phyloP scores from a whole-genome alignment of 352 stramenopile genomes.

The Phytophthora niederhauseri region DNA sequence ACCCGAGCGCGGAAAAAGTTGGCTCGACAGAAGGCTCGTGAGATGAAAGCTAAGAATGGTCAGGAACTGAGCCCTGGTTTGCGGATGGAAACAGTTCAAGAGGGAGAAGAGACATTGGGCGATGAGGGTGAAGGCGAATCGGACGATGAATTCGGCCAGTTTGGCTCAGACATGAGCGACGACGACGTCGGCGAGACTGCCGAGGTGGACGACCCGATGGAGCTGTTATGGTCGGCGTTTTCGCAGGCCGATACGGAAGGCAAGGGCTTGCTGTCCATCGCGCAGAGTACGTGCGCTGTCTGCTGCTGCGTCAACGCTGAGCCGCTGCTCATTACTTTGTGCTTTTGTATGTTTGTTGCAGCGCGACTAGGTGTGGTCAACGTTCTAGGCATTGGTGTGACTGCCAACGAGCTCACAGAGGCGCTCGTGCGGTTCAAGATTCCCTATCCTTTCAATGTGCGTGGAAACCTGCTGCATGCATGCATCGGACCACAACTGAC shows the following conservation, averaged over 20 bases:
- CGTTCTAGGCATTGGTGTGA: slow-evolving; percentile 61
- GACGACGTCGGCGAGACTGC: slow-evolving; percentile 45
- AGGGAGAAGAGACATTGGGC: slow-evolving; percentile 44
- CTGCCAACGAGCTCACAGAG: slow-evolving; percentile 40
- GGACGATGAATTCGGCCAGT: slow-evolving; percentile 55
- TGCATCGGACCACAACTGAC: not conserved
- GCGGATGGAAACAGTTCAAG: slow-evolving; percentile 74
- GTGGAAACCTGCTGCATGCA: slow-evolving; percentile 4
- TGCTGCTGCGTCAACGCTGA: not conserved
- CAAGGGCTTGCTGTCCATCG: slow-evolving; percentile 49
- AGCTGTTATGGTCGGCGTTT: slow-evolving; percentile 74
- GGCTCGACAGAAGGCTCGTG: slow-evolving; percentile 59
- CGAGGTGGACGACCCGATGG: slow-evolving; percentile 66
- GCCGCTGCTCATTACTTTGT: slow-evolving; percentile 1
- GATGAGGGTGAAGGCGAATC: slow-evolving; percentile 39
- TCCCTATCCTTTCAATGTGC: slow-evolving; percentile 45
- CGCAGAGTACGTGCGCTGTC: slow-evolving; percentile 49
- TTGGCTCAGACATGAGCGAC: slow-evolving; percentile 55
- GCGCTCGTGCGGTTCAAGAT: slow-evolving; percentile 42
- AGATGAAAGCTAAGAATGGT: slow-evolving; percentile 43
- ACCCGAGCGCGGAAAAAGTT: slow-evolving; percentile 63
- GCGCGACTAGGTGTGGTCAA: slow-evolving; percentile 69
- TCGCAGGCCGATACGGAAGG: slow-evolving; percentile 45
- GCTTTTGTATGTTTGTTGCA: slow-evolving; percentile 25
- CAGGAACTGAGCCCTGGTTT: slow-evolving; percentile 19